Percentiles rank a stretch among this genome's conserved stretches.
These are phyloP conservation scores for Cryphonectria carpinicola DNA, from an alignment of 2,329 filamentous ascomycete genomes.

Conservation along the genomic window DNA sequence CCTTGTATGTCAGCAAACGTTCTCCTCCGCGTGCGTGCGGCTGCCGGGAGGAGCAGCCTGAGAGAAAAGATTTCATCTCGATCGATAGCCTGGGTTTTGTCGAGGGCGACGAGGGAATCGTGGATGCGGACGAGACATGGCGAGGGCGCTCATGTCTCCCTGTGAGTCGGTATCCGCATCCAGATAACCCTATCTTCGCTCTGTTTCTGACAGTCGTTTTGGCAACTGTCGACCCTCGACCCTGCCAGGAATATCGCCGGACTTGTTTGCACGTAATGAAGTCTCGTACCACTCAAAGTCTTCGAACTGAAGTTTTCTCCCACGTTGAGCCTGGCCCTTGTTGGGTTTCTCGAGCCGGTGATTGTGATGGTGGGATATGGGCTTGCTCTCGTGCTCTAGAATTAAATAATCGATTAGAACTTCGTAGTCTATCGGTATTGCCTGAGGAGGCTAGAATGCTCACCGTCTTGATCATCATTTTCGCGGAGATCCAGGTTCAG, in stretches of 20 bases:
- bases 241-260: conserved; percentile 8
- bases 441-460: conserved; percentile 38
- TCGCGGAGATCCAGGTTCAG: conserved; percentile 94
- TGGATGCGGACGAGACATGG: conserved; percentile 17
- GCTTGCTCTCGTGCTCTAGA: conserved; percentile 53
- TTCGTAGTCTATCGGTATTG: neutral
- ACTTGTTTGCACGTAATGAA: neutral
- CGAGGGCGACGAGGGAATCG: conserved; percentile 15
- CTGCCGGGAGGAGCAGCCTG: conserved; percentile 8
- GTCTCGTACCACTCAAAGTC: conserved; percentile 90
- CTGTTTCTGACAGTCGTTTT: conserved; percentile 19
- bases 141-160: conserved; percentile 11
- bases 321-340: conserved; percentile 75
- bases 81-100: conserved; percentile 21
- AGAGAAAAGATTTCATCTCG: conserved; percentile 14
- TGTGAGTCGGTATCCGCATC: conserved; percentile 16
- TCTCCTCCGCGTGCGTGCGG: neutral
- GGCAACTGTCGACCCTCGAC: conserved; percentile 15
- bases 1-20: conserved; percentile 22
- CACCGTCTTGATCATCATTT: conserved; percentile 79
- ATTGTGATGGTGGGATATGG: conserved; percentile 55
- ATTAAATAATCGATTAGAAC: conserved; percentile 22
- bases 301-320: conserved; percentile 89
- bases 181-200: conserved; percentile 10
- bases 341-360: conserved; percentile 56